Evolutionary conservation across 1,284 basidiomycete species (phyloP).

Genomic region (Irpex rosettiformis): DNA sequence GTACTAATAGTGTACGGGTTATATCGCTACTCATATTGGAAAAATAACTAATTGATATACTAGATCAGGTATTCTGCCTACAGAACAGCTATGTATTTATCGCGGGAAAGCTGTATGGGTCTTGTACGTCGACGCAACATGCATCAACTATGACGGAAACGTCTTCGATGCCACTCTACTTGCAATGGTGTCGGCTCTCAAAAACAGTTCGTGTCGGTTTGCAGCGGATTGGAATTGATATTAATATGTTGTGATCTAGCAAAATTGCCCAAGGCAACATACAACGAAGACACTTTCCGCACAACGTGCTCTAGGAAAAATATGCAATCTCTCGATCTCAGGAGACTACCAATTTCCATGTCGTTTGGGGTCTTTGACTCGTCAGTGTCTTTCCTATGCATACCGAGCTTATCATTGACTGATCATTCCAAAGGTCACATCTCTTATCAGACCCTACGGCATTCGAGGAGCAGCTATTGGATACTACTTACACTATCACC

Average conservation of each 20-base stretch:
- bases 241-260: slow-evolving; percentile 43
- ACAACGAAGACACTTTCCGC: slow-evolving; percentile 62
- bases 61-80: slow-evolving; percentile 69
- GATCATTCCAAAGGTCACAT: slow-evolving; percentile 42
- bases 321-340: slow-evolving; percentile 44
- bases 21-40: slow-evolving; percentile 2
- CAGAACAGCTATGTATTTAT: slow-evolving; percentile 75
- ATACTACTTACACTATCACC: slow-evolving; percentile 65
- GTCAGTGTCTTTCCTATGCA: slow-evolving; percentile 38
- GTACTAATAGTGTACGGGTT: slow-evolving; percentile 67
- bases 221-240: background rate
- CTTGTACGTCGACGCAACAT: slow-evolving; percentile 90
- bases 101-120: slow-evolving; percentile 84
- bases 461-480: slow-evolving; percentile 86
- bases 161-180: slow-evolving; percentile 88
- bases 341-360: slow-evolving; percentile 53
- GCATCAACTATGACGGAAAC: slow-evolving; percentile 97
- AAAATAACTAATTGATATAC: slow-evolving; percentile 2
- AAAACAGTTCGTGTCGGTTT: slow-evolving; percentile 61
- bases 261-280: slow-evolving; percentile 70
- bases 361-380: slow-evolving; percentile 84
- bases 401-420: background rate
- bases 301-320: slow-evolving; percentile 64
- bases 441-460: slow-evolving; percentile 83
- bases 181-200: slow-evolving; percentile 84